Conservation (phyloP, 2,329 filamentous ascomycete species). For the Delphinella strobiligena region DNA sequence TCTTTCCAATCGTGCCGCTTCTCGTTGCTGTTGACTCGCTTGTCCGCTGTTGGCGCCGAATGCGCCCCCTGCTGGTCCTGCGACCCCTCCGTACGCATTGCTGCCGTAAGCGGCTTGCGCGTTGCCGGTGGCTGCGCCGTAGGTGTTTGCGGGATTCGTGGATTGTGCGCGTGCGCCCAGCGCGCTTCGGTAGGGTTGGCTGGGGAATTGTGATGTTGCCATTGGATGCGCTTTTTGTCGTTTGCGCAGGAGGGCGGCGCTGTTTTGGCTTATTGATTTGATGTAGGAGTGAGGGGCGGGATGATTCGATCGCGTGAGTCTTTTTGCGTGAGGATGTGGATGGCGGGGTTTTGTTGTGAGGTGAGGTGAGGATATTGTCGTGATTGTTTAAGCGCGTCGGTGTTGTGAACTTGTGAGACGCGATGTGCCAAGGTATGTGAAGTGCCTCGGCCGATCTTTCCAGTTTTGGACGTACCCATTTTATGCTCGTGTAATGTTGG, state of each 20-base stretch:
- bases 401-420: too few relatives aligned
- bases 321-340: background rate
- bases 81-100: background rate
- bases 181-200: slow-evolving; percentile 39
- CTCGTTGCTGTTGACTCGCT: slow-evolving; percentile 22
- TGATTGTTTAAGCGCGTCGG: background rate
- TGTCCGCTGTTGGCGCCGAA: background rate
- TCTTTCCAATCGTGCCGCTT: slow-evolving; percentile 30
- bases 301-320: too few relatives aligned
- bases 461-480: too few relatives aligned
- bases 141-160: slow-evolving; percentile 18
- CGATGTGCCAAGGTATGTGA: background rate
- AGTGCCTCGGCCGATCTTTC: background rate
- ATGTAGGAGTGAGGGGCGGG: too few relatives aligned
- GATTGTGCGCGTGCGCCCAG: slow-evolving; percentile 30
- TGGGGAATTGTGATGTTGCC: slow-evolving; percentile 44
- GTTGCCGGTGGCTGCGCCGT: slow-evolving; percentile 15
- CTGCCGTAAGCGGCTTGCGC: background rate
- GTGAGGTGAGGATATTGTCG: background rate
- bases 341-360: background rate
- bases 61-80: slow-evolving; percentile 9
- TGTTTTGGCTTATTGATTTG: too few relatives aligned
- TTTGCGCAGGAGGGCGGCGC: too few relatives aligned
- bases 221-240: slow-evolving; percentile 19
- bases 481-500: too few relatives aligned